phyloP scores from a whole-genome alignment of 1,139 yeast species.

The Entelexis paramagnoliae region DNA sequence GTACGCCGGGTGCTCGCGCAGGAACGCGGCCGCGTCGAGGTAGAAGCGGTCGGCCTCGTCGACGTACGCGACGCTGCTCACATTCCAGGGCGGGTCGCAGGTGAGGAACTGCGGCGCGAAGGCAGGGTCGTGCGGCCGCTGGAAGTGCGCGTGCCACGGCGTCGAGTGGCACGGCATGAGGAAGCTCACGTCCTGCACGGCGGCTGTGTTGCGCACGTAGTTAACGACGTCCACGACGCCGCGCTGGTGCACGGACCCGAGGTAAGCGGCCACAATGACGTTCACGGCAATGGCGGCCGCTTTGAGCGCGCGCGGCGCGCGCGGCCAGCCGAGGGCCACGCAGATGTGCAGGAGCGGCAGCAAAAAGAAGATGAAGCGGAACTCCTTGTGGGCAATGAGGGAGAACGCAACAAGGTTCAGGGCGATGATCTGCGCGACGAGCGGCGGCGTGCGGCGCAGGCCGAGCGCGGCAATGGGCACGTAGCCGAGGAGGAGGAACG shows the following conservation, averaged over 20 bases:
- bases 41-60: conserved; percentile 86
- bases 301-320: not conserved
- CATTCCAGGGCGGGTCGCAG: conserved; percentile 77
- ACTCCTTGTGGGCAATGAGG: conserved; percentile 70
- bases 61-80: conserved; percentile 40
- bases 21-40: conserved; percentile 48
- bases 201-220: conserved; percentile 39
- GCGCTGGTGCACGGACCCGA: conserved; percentile 62
- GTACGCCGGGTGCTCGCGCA: conserved; percentile 37
- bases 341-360: conserved; percentile 55
- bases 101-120: conserved; percentile 64
- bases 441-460: conserved; percentile 26
- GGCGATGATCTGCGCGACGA: conserved; percentile 31
- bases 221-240: conserved; percentile 69
- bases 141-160: conserved; percentile 85
- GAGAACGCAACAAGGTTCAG: conserved; percentile 50
- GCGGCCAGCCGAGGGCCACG: conserved; percentile 12
- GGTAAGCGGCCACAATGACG: conserved; percentile 40
- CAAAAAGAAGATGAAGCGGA: conserved; percentile 77
- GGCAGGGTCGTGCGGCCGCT: conserved; percentile 36
- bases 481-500: conserved; percentile 57
- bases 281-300: conserved; percentile 30
- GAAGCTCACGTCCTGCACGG: conserved; percentile 53
- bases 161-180: conserved; percentile 95
- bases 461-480: conserved; percentile 52